Conservation (phyloP, 805 yeast genomes). For the Alloascoidea africana region DNA sequence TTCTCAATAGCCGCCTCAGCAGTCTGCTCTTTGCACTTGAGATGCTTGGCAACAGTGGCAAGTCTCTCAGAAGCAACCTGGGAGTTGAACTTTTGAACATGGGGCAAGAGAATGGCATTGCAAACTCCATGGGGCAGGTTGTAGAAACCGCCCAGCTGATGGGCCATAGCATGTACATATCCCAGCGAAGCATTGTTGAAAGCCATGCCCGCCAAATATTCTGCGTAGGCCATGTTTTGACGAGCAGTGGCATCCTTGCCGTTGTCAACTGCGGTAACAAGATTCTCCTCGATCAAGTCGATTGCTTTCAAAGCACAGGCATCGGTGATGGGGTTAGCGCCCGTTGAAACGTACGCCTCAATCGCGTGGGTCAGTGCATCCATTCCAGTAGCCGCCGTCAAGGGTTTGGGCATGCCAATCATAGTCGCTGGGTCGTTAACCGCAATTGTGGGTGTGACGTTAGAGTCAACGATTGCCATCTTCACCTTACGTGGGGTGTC, state of each 20-base stretch:
- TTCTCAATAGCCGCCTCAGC: slow-evolving; percentile 10
- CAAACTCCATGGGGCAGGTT: slow-evolving; percentile 14
- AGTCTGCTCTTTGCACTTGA: slow-evolving; percentile 8
- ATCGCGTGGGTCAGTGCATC: slow-evolving; percentile 14
- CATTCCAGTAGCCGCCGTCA: slow-evolving; percentile 14
- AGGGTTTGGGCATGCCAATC: slow-evolving; percentile 12
- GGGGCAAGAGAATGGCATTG: slow-evolving; percentile 13
- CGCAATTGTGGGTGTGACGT: slow-evolving; percentile 12
- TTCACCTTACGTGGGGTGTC: slow-evolving; percentile 11
- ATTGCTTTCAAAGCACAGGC: slow-evolving; percentile 14
- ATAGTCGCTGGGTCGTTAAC: slow-evolving; percentile 12
- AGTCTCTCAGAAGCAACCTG: slow-evolving; percentile 8
- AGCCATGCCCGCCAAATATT: slow-evolving; percentile 14
- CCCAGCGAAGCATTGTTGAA: slow-evolving; percentile 14
- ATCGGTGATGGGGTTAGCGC: slow-evolving; percentile 13
- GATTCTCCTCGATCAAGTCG: slow-evolving; percentile 11
- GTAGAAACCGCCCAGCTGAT: slow-evolving; percentile 14
- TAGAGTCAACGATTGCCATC: slow-evolving; percentile 14
- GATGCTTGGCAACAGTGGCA: slow-evolving; percentile 10
- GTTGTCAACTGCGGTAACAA: slow-evolving; percentile 9
- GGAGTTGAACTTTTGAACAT: slow-evolving; percentile 12
- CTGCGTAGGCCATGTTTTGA: slow-evolving; percentile 14
- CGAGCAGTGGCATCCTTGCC: slow-evolving; percentile 11
- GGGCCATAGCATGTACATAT: slow-evolving; percentile 13
- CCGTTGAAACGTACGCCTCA: slow-evolving; percentile 13